phyloP scores from a whole-genome alignment of 805 yeast genomes.

The Candida patagonica region DNA sequence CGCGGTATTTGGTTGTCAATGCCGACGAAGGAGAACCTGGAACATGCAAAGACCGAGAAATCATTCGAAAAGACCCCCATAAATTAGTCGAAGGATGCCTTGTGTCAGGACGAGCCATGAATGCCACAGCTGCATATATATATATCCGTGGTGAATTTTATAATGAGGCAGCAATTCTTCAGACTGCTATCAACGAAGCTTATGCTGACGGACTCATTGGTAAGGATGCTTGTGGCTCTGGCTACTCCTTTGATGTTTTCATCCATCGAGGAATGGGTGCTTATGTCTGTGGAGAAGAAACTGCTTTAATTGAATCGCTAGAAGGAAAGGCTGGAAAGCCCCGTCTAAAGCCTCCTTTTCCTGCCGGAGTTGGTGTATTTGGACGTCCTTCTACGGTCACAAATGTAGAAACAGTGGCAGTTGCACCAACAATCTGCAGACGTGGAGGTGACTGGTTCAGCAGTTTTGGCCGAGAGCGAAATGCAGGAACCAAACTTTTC shows the following conservation, averaged over 20 bases:
- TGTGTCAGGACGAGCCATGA: constrained; percentile 85
- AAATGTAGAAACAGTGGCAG: constrained; percentile 85
- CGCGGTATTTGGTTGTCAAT: constrained; percentile 79
- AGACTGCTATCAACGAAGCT: constrained; percentile 80
- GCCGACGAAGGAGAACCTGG: constrained; percentile 97
- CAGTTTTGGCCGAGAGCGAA: constrained; percentile 75
- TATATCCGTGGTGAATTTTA: constrained; percentile 88
- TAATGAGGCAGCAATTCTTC: constrained; percentile 66
- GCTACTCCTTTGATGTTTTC: constrained; percentile 73
- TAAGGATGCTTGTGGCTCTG: constrained; percentile 79
- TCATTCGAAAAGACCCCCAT: constrained; percentile 85
- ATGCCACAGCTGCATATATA: constrained; percentile 86
- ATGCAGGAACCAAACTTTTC: constrained; percentile 72
- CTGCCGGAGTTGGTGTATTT: constrained; percentile 85
- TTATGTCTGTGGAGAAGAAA: constrained; percentile 87
- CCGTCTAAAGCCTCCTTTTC: constrained; percentile 89
- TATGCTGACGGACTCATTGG: constrained; percentile 74
- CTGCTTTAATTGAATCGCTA: constrained; percentile 77
- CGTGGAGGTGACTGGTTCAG: constrained; percentile 87
- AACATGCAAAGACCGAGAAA: constrained; percentile 87
- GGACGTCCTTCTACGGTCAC: constrained; percentile 90
- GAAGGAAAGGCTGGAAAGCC: constrained; percentile 95
- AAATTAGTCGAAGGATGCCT: constrained; percentile 88
- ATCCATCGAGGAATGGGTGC: constrained; percentile 94
- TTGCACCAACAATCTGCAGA: constrained; percentile 81